Evolutionary conservation across 2,329 filamentous ascomycete species (phyloP), one percentile per base, ranked within the genome.

Genomic region (Ophiostoma tasmaniense): DNA sequence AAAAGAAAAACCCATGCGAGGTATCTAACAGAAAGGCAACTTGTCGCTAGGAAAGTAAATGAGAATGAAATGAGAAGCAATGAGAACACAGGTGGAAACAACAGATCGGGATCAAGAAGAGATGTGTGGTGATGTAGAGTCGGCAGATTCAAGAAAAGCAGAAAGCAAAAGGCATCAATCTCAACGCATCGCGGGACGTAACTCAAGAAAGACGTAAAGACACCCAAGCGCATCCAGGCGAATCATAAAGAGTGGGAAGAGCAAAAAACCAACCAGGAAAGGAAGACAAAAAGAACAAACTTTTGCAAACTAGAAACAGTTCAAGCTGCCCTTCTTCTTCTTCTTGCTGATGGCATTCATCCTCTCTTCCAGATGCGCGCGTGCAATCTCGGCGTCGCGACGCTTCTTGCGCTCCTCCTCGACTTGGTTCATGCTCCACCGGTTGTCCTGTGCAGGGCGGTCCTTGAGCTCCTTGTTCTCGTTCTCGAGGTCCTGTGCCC

Each of bases 321-420:
- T 98, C 79, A 99, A 85, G 74, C 90, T 93, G 75, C 90, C 88
- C 86, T 96, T 97, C 84, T 93, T 93, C 87, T 96, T 97, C 84
- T 96, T 95, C 82, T 91, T 90, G 80, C 89, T 93, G 78, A 95
- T 90, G 70, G 91, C 89, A 76, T 94, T 93, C 89, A 99, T 99
- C 69, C 94, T 87, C 81, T 96, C 92, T 80, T 99, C 94, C 33
- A 99, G 86, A 75, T 96, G 91, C 52, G 90, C 91, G 68, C 91
- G 85, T 61, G 95, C 95, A 73, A 90, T 88, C 82, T 99, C 95
- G 45, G 96, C 93, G 72, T 94, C 91, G 73, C 92, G 85, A 71
- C 95, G 86, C 81, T 96, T 96, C 81, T 92, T 94, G 74, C 94
- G 88, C 84, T 99, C 95, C 80, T 99, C 94, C 78, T 99, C 96